These are phyloP conservation scores for Mediolabrus comicus DNA, from an alignment of 108 stramenopile species.

Conservation along the genomic window DNA sequence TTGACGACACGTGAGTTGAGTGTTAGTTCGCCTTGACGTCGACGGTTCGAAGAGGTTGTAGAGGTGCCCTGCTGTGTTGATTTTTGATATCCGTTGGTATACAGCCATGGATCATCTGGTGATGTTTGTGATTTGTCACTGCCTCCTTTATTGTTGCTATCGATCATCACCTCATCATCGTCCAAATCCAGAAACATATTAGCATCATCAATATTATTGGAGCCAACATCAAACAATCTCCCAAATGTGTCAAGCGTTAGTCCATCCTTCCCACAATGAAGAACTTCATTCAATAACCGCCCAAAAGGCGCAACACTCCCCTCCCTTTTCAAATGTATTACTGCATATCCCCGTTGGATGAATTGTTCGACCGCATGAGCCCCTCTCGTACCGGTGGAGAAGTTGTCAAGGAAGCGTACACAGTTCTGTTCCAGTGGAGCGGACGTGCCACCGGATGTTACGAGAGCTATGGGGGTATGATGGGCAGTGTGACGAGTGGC, in stretches of 20 bases:
- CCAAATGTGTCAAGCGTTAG: constrained; percentile 54
- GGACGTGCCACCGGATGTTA: constrained; percentile 88
- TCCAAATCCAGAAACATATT: constrained; percentile 42
- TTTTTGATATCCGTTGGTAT: constrained; percentile 13
- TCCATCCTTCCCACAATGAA: constrained; percentile 57
- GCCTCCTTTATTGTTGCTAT: background rate
- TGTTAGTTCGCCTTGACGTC: constrained; percentile 20
- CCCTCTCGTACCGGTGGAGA: constrained; percentile 92
- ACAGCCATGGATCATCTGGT: constrained; percentile 27
- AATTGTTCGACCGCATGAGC: constrained; percentile 90
- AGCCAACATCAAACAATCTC: constrained; percentile 58
- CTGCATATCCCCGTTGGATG: constrained; percentile 84
- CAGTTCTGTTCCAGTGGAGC: constrained; percentile 83
- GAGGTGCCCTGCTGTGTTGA: too few species aligned
- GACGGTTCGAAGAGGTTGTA: constrained; percentile 1
- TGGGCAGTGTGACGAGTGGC: constrained; percentile 58
- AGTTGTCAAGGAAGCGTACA: constrained; percentile 95
- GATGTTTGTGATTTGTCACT: constrained; percentile 1
- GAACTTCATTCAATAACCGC: constrained; percentile 52
- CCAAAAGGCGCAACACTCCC: constrained; percentile 83
- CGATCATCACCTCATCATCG: constrained; percentile 19
- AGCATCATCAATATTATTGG: constrained; percentile 46
- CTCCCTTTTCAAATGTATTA: constrained; percentile 81
- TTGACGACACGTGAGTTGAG: constrained; percentile 62
- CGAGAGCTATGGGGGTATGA: constrained; percentile 82